Evolutionary conservation across 106 monocot species (phyloP).

Genomic region (Cymbidium sinense): DNA sequence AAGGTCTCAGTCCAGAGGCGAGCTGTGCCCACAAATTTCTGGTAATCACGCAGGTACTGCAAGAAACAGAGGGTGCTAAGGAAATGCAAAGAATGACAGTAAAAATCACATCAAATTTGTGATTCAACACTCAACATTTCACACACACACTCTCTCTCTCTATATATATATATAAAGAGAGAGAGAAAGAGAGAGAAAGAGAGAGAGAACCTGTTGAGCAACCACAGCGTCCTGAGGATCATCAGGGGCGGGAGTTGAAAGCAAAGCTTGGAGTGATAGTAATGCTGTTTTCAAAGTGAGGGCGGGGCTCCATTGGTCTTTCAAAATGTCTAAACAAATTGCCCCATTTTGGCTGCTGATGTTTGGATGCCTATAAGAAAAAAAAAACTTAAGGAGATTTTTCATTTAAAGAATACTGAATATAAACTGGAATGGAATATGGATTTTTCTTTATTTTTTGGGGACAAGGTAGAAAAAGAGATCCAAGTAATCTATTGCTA

Average conservation of each 20-base stretch:
- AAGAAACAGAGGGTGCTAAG: neutral
- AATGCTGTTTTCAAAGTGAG: constrained; percentile 92
- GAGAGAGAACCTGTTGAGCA: constrained; percentile 73
- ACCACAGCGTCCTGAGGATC: constrained; percentile 99
- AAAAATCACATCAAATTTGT: too few relatives aligned
- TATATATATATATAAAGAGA: too few relatives aligned
- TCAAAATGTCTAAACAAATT: constrained; percentile 96
- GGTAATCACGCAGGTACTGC: constrained; percentile 80
- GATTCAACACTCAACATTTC: too few relatives aligned
- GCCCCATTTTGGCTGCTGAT: constrained; percentile 99
- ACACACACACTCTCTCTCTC: too few relatives aligned
- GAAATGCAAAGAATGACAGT: neutral
- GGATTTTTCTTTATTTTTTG: neutral
- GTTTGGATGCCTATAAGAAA: constrained; percentile 78
- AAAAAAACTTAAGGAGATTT: neutral
- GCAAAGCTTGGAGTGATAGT: constrained; percentile 89
- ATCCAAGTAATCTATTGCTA: neutral
- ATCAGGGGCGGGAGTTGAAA: constrained; percentile 88
- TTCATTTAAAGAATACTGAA: neutral
- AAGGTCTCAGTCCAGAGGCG: constrained; percentile 94
- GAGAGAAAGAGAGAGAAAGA: too few relatives aligned
- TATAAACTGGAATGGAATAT: neutral
- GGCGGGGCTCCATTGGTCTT: constrained; percentile 99
- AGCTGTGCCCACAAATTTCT: constrained; percentile 75
- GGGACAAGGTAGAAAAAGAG: neutral